Base-by-base conservation (phyloP, 345 rosid genomes). In the Cardamine occulta region DNA sequence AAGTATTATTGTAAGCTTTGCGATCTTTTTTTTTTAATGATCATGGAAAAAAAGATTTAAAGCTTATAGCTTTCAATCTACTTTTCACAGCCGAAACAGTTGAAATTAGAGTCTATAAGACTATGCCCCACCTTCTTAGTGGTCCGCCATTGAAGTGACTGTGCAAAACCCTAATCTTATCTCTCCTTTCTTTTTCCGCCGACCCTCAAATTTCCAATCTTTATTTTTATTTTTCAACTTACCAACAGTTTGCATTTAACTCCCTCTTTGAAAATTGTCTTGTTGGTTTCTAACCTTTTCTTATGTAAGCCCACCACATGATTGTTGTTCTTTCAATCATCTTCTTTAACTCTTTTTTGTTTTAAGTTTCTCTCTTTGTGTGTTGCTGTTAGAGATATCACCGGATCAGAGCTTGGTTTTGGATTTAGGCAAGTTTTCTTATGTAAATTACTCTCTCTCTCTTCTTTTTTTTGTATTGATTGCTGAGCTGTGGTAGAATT, bases 61-160 rank as follows among this genome's bases (percentile, higher is more conserved):
- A 68, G 63, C 66, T 47, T 63, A 35, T 71, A 70, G 53, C 75
- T 77, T 70, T 63, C 44, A 63, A 52, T 57, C 35, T 37, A 28
- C 10, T 35, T 48, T 35, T 28, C 72, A 71, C 31, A 48, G 80
- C 80, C 68, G 57, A 70, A 77, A 71, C 80, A 77, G 76, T 77
- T 71, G 73, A 77, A 77, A 48, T 53, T 69, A 44, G 57, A 47
- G 23, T 13, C 14, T 26, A 31, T 53, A 44, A 34, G 54, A 48
- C 45, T 39, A 73, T 73, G 81, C 15, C 82, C 82, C 80, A 80
- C 82, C 52, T 60, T 51, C 66, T 56, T 42, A 80, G 75, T 80
- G 80, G 82, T 80, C 76, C 80, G 76, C 80, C 75, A 65, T 75
- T 44, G 73, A 66, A 80, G 73, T 73, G 78, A 68, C 57, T 79